phyloP scores from a whole-genome alignment of 768 basidiomycete genomes.

The Sutorius australiensis region DNA sequence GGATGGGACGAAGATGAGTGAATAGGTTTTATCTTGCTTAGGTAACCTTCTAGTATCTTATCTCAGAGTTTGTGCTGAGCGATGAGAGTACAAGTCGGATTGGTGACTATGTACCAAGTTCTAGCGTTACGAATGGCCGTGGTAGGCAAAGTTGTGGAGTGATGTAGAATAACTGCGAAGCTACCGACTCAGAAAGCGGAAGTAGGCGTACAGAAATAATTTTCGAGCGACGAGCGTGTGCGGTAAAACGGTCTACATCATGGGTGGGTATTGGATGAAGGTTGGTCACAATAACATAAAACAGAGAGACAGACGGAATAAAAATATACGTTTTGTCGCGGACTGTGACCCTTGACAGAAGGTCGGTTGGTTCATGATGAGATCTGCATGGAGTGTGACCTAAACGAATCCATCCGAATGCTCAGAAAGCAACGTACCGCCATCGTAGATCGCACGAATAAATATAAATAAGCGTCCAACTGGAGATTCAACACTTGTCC shows the following conservation, averaged over 20 bases:
- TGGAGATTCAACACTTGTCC: not conserved
- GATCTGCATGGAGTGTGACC: not conserved
- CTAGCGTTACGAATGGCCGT: not conserved
- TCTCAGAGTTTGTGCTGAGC: not conserved
- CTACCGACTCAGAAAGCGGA: not conserved
- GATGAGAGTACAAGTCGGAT: not conserved
- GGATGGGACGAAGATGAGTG: not conserved
- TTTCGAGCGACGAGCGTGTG: not conserved
- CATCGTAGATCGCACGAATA: not conserved
- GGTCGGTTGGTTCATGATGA: not conserved
- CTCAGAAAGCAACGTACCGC: not conserved
- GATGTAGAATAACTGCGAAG: not conserved
- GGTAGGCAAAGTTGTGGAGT: not conserved
- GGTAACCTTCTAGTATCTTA: not conserved
- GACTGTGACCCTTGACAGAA: not conserved
- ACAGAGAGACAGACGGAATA: not conserved
- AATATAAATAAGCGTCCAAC: not conserved
- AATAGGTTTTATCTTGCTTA: slow-evolving; percentile 3
- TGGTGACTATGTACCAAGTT: not conserved
- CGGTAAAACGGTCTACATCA: not conserved
- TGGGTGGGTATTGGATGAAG: not conserved
- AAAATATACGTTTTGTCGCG: too few relatives aligned
- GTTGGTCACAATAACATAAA: not conserved
- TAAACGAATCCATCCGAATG: not conserved
- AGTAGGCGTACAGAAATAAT: not conserved